A percentile compares a stretch with the other conserved stretches of the same genome.
These are phyloP conservation scores for Bathelium albidoporum DNA, from an alignment of 495 filamentous ascomycete species.

Conservation along the genomic window DNA sequence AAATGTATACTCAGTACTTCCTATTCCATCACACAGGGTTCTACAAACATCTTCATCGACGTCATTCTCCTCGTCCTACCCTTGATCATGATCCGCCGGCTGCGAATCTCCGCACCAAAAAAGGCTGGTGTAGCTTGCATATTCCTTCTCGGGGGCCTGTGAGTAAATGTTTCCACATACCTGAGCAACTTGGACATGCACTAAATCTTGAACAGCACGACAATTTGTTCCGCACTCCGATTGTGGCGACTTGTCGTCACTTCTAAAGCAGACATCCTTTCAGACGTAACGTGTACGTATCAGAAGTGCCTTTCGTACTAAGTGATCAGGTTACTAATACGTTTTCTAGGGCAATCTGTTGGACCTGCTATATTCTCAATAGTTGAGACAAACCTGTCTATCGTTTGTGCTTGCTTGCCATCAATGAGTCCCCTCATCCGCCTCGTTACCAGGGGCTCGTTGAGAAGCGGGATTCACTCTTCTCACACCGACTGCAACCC, in stretches of 20 bases:
- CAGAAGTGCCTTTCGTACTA: background rate
- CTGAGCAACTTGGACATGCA: background rate
- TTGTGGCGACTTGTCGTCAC: background rate
- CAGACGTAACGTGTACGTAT: background rate
- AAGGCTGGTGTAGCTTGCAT: background rate
- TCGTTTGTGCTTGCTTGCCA: background rate
- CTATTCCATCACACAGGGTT: background rate
- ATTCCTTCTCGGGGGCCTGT: background rate
- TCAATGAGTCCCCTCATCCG: background rate
- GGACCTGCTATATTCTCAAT: background rate
- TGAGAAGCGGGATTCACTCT: background rate
- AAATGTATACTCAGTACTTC: background rate
- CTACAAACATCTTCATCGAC: background rate
- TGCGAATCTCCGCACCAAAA: background rate
- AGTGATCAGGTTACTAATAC: background rate
- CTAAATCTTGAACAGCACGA: background rate
- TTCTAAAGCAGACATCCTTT: background rate
- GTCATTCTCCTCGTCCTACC: background rate
- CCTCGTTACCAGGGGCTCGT: background rate
- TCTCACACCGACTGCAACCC: no score
- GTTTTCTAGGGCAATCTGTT: background rate
- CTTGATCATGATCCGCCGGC: background rate
- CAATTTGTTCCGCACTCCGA: background rate
- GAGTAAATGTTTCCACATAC: background rate
- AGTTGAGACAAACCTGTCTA: background rate